These are phyloP conservation scores for Irpex rosettiformis DNA, from an alignment of 1,284 basidiomycete genomes.

Conservation along the genomic window DNA sequence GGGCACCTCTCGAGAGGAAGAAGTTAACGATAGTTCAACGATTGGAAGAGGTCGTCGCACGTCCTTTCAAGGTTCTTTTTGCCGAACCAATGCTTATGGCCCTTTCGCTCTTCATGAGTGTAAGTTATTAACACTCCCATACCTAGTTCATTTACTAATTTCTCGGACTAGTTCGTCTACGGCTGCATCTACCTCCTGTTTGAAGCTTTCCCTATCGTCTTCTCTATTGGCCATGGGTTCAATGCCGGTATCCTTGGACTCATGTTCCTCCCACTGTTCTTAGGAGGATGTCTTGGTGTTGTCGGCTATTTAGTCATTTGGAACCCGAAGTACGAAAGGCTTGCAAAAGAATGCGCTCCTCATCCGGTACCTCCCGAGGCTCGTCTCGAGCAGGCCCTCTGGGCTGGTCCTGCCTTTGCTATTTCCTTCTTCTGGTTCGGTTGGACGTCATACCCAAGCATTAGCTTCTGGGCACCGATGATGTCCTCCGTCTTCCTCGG, in stretches of 20 bases:
- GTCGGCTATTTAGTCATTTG: conserved; percentile 27
- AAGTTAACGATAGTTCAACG: conserved; percentile 29
- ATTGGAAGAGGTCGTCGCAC: conserved; percentile 31
- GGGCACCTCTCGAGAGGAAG: conserved; percentile 35
- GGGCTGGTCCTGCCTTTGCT: conserved; percentile 39
- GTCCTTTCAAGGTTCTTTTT: conserved; percentile 40
- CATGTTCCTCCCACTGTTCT: conserved; percentile 43
- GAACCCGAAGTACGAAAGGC: conserved; percentile 29
- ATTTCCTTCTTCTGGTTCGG: conserved; percentile 43
- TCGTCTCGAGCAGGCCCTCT: conserved; percentile 40
- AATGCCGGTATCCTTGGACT: conserved; percentile 38
- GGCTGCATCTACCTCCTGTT: conserved; percentile 42
- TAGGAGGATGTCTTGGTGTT: conserved; percentile 30
- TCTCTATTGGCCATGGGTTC: conserved; percentile 32
- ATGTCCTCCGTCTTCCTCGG: conserved; percentile 27
- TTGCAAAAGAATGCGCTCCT: conserved; percentile 32
- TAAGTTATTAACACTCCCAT: conserved; percentile 18
- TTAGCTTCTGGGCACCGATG: conserved; percentile 32
- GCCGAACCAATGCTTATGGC: conserved; percentile 45
- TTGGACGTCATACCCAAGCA: conserved; percentile 37
- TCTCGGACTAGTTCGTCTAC: conserved; percentile 38
- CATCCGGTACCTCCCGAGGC: conserved; percentile 43
- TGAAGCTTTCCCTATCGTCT: conserved; percentile 34
- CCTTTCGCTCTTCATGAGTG: conserved; percentile 44
- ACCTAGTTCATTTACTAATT: not conserved